Conservation (phyloP, 345 rosid genomes). For the Punica granatum region DNA sequence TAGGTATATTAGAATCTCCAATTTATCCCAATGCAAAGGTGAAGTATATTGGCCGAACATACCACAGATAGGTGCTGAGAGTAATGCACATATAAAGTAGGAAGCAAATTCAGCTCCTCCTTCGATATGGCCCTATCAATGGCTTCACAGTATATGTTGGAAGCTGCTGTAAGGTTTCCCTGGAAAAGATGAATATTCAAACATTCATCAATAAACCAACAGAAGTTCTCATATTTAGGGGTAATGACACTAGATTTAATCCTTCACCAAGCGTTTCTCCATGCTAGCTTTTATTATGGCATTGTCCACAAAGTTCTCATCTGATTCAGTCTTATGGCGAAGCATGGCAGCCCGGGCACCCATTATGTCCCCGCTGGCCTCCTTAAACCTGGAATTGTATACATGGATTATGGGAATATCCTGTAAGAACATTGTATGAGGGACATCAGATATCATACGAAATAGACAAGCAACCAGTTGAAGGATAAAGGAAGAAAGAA, state of each 20-base stretch:
- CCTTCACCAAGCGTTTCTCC: constrained; percentile 77
- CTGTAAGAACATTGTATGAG: constrained; percentile 38
- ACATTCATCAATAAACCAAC: background rate
- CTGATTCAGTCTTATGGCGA: constrained; percentile 37
- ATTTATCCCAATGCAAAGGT: background rate
- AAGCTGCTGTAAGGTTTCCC: constrained; percentile 72
- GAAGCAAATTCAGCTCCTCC: constrained; percentile 32
- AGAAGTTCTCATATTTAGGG: background rate
- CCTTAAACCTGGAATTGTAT: constrained; percentile 71
- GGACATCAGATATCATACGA: background rate
- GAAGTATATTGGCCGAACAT: constrained; percentile 5
- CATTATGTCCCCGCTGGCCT: constrained; percentile 45
- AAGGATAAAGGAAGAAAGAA: background rate
- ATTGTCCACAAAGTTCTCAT: constrained; percentile 46
- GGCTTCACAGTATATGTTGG: constrained; percentile 51
- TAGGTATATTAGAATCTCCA: background rate
- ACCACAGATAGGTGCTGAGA: constrained; percentile 66
- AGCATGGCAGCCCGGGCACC: constrained; percentile 62
- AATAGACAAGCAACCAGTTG: background rate
- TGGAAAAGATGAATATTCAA: constrained; percentile 18
- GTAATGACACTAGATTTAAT: constrained; percentile 4
- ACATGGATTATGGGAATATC: constrained; percentile 50
- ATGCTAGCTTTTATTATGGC: constrained; percentile 69
- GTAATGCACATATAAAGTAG: constrained; percentile 51
- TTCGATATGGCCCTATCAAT: constrained; percentile 39